Percentiles rank a stretch among this genome's conserved stretches.
Evolutionary conservation across 2,329 filamentous ascomycete genomes (phyloP).

Genomic region (Acrodontium crateriforme): DNA sequence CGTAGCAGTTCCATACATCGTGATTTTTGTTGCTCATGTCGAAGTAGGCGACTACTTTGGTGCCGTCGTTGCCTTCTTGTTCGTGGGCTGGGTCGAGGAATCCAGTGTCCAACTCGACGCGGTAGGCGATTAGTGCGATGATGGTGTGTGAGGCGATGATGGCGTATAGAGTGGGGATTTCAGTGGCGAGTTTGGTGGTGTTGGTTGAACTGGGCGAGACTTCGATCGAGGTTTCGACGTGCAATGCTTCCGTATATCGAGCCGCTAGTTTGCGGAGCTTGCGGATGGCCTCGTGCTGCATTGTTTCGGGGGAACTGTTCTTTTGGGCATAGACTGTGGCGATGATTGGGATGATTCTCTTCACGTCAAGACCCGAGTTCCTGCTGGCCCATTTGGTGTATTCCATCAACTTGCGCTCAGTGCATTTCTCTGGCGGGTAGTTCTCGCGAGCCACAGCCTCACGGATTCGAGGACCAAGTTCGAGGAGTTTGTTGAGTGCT

Average conservation of each 20-base stretch:
- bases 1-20: conserved; percentile 48
- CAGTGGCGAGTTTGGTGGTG: conserved; percentile 9
- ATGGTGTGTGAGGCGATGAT: conserved; percentile 40
- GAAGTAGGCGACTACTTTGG: conserved; percentile 33
- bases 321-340: conserved; percentile 29
- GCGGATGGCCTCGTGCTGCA: conserved; percentile 29
- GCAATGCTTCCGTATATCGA: conserved; percentile 28
- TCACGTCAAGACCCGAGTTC: conserved; percentile 31
- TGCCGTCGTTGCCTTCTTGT: too few relatives aligned
- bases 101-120: too few relatives aligned
- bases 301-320: conserved; percentile 25
- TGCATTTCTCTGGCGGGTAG: conserved; percentile 7
- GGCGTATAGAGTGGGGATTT: conserved; percentile 39
- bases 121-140: conserved; percentile 38
- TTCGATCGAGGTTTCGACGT: conserved; percentile 16
- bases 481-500: conserved; percentile 36
- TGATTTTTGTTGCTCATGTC: conserved; percentile 39
- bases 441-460: conserved; percentile 27
- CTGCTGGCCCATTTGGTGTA: conserved; percentile 42
- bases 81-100: too few relatives aligned
- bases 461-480: conserved; percentile 37
- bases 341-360: conserved; percentile 28
- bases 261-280: conserved; percentile 31
- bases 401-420: conserved; percentile 12
- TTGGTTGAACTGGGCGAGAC: conserved; percentile 6